phyloP scores from a whole-genome alignment of 2,329 filamentous ascomycete genomes.

The Talaromyces atroroseus region DNA sequence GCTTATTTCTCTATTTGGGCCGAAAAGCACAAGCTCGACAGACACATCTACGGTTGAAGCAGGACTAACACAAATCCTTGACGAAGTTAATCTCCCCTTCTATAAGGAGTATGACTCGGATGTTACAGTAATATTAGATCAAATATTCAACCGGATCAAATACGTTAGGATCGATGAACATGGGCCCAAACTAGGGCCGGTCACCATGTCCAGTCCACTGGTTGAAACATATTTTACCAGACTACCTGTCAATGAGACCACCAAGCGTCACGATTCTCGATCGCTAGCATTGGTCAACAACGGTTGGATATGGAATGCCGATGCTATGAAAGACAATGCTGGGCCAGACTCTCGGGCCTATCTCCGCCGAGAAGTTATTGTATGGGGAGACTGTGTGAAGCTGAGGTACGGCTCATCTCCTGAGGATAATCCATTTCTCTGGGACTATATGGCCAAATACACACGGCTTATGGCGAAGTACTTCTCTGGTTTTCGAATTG shows the following conservation, averaged over 20 bases:
- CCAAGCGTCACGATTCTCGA: conserved; percentile 67
- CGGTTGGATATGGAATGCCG: conserved; percentile 97
- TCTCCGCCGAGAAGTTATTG: conserved; percentile 89
- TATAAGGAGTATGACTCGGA: conserved; percentile 92
- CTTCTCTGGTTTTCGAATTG: conserved; percentile 91
- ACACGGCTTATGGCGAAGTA: conserved; percentile 88
- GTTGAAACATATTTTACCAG: conserved; percentile 95
- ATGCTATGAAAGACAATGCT: conserved; percentile 89
- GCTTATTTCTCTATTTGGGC: conserved; percentile 63
- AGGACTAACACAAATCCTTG: conserved; percentile 58
- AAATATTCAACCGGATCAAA: conserved; percentile 90
- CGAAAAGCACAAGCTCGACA: conserved; percentile 51
- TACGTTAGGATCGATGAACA: conserved; percentile 90
- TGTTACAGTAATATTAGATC: conserved; percentile 74
- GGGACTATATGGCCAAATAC: conserved; percentile 94
- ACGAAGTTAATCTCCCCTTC: conserved; percentile 79
- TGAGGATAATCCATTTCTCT: conserved; percentile 85
- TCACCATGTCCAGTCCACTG: conserved; percentile 70
- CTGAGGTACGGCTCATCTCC: conserved; percentile 77
- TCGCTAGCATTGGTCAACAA: conserved; percentile 87
- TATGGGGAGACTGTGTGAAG: conserved; percentile 98
- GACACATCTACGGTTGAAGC: conserved; percentile 44
- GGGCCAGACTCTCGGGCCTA: conserved; percentile 88
- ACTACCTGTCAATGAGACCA: conserved; percentile 70
- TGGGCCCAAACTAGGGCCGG: conserved; percentile 77